These are phyloP conservation scores for Podospora anserina DNA, from an alignment of 495 filamentous ascomycete species.

Conservation along the genomic window DNA sequence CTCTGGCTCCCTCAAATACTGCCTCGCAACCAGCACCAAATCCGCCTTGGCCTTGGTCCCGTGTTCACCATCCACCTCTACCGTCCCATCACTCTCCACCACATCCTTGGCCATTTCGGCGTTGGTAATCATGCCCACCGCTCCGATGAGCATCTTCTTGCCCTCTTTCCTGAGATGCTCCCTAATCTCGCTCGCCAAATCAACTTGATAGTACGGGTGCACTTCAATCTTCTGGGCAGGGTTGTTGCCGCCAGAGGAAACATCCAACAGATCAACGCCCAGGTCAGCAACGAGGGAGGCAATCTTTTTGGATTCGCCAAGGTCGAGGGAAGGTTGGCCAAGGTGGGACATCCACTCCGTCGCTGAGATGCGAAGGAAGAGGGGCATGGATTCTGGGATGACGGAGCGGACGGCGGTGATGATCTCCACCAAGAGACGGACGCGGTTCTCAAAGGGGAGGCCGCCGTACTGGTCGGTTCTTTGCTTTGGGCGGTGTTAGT, in stretches of 20 bases:
- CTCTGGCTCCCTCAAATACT: constrained; percentile 65
- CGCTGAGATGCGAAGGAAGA: constrained; percentile 66
- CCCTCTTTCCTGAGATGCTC: constrained; percentile 54
- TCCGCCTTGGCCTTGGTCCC: constrained; percentile 55
- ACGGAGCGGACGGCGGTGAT: constrained; percentile 45
- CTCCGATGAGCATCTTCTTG: constrained; percentile 58
- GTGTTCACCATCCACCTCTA: constrained; percentile 43
- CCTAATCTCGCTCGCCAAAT: constrained; percentile 59
- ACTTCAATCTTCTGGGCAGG: constrained; percentile 56
- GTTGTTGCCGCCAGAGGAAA: constrained; percentile 67
- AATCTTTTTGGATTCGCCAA: constrained; percentile 59
- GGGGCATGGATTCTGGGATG: constrained; percentile 59
- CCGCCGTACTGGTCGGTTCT: constrained; percentile 58
- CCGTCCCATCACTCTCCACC: constrained; percentile 39
- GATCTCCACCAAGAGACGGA: constrained; percentile 46
- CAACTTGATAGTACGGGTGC: constrained; percentile 58
- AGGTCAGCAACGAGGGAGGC: constrained; percentile 61
- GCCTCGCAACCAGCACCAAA: constrained; percentile 59
- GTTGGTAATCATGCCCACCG: constrained; percentile 69
- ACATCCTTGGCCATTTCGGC: constrained; percentile 57
- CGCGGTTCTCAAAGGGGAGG: constrained; percentile 55
- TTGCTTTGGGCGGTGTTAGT: constrained; percentile 19
- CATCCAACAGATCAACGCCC: constrained; percentile 73
- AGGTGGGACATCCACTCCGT: constrained; percentile 68
- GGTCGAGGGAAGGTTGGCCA: constrained; percentile 41